These are phyloP conservation scores for Wallemia hederae DNA, from an alignment of 1,284 basidiomycete genomes.

Conservation along the genomic window DNA sequence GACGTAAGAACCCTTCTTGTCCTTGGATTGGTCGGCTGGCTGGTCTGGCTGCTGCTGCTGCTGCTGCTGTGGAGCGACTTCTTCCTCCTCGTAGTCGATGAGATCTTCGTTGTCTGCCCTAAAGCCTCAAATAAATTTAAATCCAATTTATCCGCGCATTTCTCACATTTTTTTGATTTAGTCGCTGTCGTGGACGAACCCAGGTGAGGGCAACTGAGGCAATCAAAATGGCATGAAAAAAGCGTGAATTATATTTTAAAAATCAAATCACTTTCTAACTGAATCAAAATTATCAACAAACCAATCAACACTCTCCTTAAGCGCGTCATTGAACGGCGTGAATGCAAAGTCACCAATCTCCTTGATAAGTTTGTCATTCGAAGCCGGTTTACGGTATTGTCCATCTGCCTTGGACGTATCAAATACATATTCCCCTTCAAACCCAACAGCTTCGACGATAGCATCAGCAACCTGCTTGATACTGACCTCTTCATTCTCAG, in stretches of 20 bases:
- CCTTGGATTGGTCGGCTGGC: slow-evolving; percentile 23
- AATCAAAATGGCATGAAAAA: neutral
- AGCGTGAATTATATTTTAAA: neutral
- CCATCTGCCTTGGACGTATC: slow-evolving; percentile 30
- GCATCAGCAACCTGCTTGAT: slow-evolving; percentile 58
- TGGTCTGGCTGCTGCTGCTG: neutral
- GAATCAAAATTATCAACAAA: slow-evolving; percentile 40
- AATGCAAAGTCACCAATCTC: slow-evolving; percentile 40
- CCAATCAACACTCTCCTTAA: slow-evolving; percentile 42
- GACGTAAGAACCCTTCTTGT: slow-evolving; percentile 83
- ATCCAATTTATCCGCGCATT: neutral
- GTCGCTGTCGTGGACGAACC: neutral
- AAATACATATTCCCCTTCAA: slow-evolving; percentile 33
- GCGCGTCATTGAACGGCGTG: slow-evolving; percentile 44
- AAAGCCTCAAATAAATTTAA: neutral
- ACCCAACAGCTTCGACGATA: slow-evolving; percentile 46
- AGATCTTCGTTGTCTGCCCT: neutral
- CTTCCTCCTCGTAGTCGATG: neutral
- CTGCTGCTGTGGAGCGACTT: neutral
- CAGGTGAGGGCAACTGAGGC: neutral
- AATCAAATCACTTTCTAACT: neutral
- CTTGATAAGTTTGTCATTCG: slow-evolving; percentile 45
- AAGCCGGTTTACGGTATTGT: slow-evolving; percentile 77
- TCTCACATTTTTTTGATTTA: neutral
- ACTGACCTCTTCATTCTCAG: slow-evolving; percentile 63